phyloP scores from a whole-genome alignment of 2,329 filamentous ascomycete genomes.

The Penicillium nordicum region DNA sequence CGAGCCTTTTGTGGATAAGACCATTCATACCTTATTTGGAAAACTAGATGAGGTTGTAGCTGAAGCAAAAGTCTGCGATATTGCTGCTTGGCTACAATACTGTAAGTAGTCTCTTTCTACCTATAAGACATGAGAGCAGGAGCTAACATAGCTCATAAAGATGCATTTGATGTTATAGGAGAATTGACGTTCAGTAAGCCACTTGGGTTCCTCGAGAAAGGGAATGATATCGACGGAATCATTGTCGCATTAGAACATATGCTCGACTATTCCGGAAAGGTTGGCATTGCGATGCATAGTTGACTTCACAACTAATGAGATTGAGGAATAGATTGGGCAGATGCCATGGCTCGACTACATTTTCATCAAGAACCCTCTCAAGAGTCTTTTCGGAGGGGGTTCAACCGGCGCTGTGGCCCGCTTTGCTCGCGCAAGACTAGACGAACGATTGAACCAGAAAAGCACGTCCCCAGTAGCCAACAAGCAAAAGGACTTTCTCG shows the following conservation, averaged over 20 bases:
- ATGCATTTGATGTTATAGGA: slow-evolving; percentile 39
- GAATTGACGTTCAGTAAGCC: slow-evolving; percentile 35
- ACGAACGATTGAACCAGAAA: slow-evolving; percentile 18
- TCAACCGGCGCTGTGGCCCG: slow-evolving; percentile 22
- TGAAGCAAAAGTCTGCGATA: slow-evolving; percentile 22
- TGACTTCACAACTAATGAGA: background rate
- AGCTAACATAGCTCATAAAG: background rate
- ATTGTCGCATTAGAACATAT: slow-evolving; percentile 28
- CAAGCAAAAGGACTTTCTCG: slow-evolving; percentile 26
- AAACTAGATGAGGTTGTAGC: slow-evolving; percentile 26
- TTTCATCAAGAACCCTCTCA: slow-evolving; percentile 34
- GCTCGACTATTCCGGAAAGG: slow-evolving; percentile 27
- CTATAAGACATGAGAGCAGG: background rate
- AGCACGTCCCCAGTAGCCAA: background rate
- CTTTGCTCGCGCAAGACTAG: slow-evolving; percentile 21
- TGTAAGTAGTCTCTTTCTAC: slow-evolving; percentile 11
- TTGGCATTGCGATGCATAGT: background rate
- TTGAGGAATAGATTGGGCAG: slow-evolving; percentile 23
- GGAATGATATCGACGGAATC: slow-evolving; percentile 33
- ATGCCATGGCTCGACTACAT: slow-evolving; percentile 38
- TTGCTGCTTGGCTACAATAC: slow-evolving; percentile 34
- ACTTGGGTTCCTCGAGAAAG: slow-evolving; percentile 34
- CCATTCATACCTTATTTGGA: slow-evolving; percentile 26
- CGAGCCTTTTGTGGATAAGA: slow-evolving; percentile 38
- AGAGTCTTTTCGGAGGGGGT: slow-evolving; percentile 14